phyloP scores from a whole-genome alignment of 805 yeast genomes.

The Candida parachauliodes region DNA sequence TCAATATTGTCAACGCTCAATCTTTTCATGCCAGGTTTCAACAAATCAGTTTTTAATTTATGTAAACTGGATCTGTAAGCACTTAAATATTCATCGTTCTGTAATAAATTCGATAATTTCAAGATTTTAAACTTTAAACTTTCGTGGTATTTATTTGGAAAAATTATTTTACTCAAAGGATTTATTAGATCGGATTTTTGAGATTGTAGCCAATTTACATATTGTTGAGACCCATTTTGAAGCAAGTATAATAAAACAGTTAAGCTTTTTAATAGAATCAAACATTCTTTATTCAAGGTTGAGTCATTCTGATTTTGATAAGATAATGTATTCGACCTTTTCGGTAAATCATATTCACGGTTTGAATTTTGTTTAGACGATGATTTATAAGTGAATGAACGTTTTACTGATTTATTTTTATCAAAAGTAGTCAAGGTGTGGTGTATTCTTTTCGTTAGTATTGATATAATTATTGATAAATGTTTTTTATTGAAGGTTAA shows the following conservation, averaged over 20 bases:
- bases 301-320: not conserved
- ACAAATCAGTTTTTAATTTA: slow-evolving; percentile 38
- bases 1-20: slow-evolving; percentile 10
- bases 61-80: slow-evolving; percentile 42
- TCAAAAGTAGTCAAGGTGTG: not conserved
- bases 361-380: not conserved
- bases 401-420: not conserved
- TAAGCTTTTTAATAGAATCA: slow-evolving; percentile 39
- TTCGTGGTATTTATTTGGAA: slow-evolving; percentile 16
- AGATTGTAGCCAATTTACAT: slow-evolving; percentile 41
- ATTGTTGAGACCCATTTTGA: slow-evolving; percentile 51
- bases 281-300: slow-evolving; percentile 9
- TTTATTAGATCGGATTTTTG: slow-evolving; percentile 12
- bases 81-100: slow-evolving; percentile 29
- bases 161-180: slow-evolving; percentile 15
- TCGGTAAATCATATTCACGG: not conserved
- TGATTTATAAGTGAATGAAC: slow-evolving; percentile 3
- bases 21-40: slow-evolving; percentile 32
- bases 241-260: slow-evolving; percentile 50
- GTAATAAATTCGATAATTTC: slow-evolving; percentile 27
- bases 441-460: slow-evolving; percentile 38
- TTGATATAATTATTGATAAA: slow-evolving; percentile 35
- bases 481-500: slow-evolving; percentile 41
- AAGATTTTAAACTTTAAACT: slow-evolving; percentile 37
- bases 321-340: slow-evolving; percentile 7